Evolutionary conservation across 2,329 filamentous ascomycete species (phyloP), one percentile per base, ranked within the genome.

Genomic region (Kalaharituber pfeilii): DNA sequence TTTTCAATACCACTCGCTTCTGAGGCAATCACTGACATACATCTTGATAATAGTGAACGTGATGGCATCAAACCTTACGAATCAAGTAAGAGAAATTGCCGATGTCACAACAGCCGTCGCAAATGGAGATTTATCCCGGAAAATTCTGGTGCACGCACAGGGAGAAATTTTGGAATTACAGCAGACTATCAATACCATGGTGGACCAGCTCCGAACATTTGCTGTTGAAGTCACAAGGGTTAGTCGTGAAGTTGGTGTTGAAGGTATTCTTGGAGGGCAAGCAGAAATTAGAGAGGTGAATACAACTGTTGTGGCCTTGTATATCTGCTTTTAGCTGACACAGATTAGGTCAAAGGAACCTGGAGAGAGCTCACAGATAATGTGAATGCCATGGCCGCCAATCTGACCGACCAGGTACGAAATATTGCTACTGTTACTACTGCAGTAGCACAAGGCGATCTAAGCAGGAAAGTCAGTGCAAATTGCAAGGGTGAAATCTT

Each of bases 391-490:
- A 66, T 66, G 65, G 65, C 65, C 42, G 65, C 65, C 52, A 65
- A 65, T 59, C 60, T 66, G 47, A 66, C 64, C 13, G 63, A 64
- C 57, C 65, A 66, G 59, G 65, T 66, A 30, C 61, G 65, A 53
- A 66, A 66, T 51, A 66, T 66, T 39, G 65, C 62, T 53, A 80
- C 74, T 54, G 81, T 82, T 60, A 80, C 81, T 60, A 82, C 79
- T 50, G 79, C 79, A 30, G 79, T 82, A 55, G 79, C 79, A 59
- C 79, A 80, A 69, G 89, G 89, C 70, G 91, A 98, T 68, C 75
- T 98, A 63, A 95, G 88, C 51, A 89, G 94, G 69, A 95, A 95
- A 69, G 89, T 98, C 36, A 86, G 94, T 68, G 88, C 88, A 57
- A 86, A 86, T 65, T 89, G 84, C 70, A 84, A 81, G 72, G 93